A percentile compares a stretch with the other conserved stretches of the same genome.
These are phyloP conservation scores for Acanthamoeba sp. DNA, from an alignment of 208 protist genomes.

Conservation along the genomic window DNA sequence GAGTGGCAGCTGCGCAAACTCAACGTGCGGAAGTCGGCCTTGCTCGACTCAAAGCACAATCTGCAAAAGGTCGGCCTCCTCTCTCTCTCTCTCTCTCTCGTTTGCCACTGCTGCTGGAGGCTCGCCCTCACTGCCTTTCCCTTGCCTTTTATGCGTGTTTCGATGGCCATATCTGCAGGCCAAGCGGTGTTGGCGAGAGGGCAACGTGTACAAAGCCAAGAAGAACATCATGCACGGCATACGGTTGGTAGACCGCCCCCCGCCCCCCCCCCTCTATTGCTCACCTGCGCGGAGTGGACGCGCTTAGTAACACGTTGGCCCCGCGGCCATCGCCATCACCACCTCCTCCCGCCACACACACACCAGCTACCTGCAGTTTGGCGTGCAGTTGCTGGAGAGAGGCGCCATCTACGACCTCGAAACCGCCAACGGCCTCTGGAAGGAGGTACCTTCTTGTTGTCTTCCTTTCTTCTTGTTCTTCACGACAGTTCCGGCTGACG, in stretches of 20 bases:
- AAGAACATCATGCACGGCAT: constrained; percentile 64
- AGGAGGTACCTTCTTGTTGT: no score
- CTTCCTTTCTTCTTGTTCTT: no score
- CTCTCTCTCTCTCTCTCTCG: no score
- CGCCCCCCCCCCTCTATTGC: neutral
- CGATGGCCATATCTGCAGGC: neutral
- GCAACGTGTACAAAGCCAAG: constrained; percentile 44
- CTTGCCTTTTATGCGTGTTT: neutral
- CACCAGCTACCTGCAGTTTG: neutral
- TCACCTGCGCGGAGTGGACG: neutral
- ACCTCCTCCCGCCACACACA: no score
- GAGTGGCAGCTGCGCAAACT: constrained; percentile 12
- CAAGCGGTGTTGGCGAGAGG: constrained; percentile 36
- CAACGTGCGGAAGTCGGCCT: constrained; percentile 37
- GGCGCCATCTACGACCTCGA: neutral
- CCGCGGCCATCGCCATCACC: no score
- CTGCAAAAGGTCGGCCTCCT: constrained; percentile 21
- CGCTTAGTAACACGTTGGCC: no score
- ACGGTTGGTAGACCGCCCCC: neutral
- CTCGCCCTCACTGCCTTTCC: no score
- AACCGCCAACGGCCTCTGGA: neutral
- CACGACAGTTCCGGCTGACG: no score
- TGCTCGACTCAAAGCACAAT: constrained; percentile 46
- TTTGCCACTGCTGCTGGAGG: no score
- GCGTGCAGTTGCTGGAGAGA: constrained; percentile 37